These are phyloP conservation scores for Erysiphe pulchra DNA, from an alignment of 2,329 filamentous ascomycete species.

Conservation along the genomic window DNA sequence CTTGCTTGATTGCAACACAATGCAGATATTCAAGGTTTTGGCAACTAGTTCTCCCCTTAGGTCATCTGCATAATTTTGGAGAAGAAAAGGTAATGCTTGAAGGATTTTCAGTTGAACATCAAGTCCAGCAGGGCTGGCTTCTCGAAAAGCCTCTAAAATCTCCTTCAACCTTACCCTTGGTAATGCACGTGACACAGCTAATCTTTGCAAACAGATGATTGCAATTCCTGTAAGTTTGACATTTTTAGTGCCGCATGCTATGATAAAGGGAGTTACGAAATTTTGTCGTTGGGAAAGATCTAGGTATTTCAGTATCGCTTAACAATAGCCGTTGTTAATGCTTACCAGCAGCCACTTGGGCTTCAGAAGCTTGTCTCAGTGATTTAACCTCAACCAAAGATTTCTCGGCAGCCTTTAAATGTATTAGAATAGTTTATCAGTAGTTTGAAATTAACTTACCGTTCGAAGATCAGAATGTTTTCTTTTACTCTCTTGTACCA, in stretches of 20 bases:
- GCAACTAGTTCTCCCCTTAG: slow-evolving; percentile 61
- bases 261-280: slow-evolving; percentile 82
- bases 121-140: slow-evolving; percentile 54
- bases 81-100: slow-evolving; percentile 65
- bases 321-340: background rate
- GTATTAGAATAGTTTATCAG: background rate
- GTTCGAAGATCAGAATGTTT: slow-evolving; percentile 78
- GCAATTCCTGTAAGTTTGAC: slow-evolving; percentile 72
- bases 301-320: slow-evolving; percentile 15
- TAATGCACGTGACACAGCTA: slow-evolving; percentile 61
- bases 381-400: slow-evolving; percentile 72
- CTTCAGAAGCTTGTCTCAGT: slow-evolving; percentile 48
- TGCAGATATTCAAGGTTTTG: slow-evolving; percentile 70
- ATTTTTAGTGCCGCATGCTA: slow-evolving; percentile 79
- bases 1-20: slow-evolving; percentile 72
- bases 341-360: slow-evolving; percentile 18
- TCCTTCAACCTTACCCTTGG: slow-evolving; percentile 59
- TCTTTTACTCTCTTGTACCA: slow-evolving; percentile 86
- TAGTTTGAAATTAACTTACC: slow-evolving; percentile 20
- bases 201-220: slow-evolving; percentile 65
- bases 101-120: slow-evolving; percentile 93
- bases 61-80: slow-evolving; percentile 73
- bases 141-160: slow-evolving; percentile 65
- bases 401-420: slow-evolving; percentile 58
- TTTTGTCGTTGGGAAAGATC: slow-evolving; percentile 59